phyloP scores from a whole-genome alignment of 2,329 filamentous ascomycete genomes.

The Sporothrix dimorphospora region DNA sequence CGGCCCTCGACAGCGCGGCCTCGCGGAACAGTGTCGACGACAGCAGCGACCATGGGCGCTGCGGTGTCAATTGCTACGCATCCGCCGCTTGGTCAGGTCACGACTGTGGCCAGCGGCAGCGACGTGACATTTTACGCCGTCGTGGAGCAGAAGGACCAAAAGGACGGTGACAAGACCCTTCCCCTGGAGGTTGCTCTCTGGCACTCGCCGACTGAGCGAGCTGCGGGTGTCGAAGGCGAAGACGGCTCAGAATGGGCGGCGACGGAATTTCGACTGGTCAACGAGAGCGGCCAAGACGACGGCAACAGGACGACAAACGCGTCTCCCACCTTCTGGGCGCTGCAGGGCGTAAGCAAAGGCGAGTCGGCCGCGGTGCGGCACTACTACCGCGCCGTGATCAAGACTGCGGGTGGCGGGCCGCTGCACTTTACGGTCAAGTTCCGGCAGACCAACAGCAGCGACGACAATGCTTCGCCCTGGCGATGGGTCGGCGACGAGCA shows the following conservation, averaged over 20 bases:
- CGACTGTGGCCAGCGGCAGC: constrained; percentile 57
- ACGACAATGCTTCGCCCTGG: constrained; percentile 75
- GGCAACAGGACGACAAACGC: constrained; percentile 35
- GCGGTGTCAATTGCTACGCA: constrained; percentile 47
- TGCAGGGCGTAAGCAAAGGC: constrained; percentile 47
- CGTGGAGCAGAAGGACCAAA: constrained; percentile 65
- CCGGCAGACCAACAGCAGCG: constrained; percentile 52
- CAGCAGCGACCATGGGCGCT: constrained; percentile 24
- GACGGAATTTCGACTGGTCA: constrained; percentile 45
- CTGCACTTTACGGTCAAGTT: constrained; percentile 74
- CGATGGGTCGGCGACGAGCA: constrained; percentile 70
- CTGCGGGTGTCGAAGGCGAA: constrained; percentile 52
- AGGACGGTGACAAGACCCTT: constrained; percentile 77
- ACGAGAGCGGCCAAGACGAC: constrained; percentile 21
- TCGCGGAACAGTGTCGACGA: background rate
- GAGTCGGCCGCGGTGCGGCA: constrained; percentile 44
- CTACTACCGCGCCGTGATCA: constrained; percentile 59
- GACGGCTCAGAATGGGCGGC: constrained; percentile 50
- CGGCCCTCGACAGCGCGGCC: background rate
- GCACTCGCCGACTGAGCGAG: constrained; percentile 52
- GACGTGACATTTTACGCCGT: constrained; percentile 67
- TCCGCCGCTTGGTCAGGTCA: constrained; percentile 74
- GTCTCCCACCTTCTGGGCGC: constrained; percentile 46
- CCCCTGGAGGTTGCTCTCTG: constrained; percentile 76
- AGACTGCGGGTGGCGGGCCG: constrained; percentile 39